These are phyloP conservation scores for Lyophyllum semitale DNA, from an alignment of 768 basidiomycete species.

Conservation along the genomic window DNA sequence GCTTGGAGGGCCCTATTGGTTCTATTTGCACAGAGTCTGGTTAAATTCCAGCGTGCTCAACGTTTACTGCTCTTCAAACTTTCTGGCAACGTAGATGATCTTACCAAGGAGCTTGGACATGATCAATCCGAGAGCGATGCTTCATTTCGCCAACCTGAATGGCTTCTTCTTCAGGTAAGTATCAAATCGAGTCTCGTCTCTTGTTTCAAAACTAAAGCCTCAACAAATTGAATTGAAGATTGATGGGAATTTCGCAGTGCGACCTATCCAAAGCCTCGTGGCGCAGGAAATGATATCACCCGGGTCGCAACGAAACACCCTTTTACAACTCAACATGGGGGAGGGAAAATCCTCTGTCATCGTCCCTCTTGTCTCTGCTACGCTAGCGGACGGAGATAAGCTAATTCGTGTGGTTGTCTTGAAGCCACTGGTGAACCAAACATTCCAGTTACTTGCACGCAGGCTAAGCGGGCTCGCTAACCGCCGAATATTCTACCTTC, in stretches of 20 bases:
- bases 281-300: slow-evolving; percentile 52
- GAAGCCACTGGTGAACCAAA: slow-evolving; percentile 47
- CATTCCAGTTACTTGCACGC: slow-evolving; percentile 47
- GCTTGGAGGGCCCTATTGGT: neutral
- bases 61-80: neutral
- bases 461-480: slow-evolving; percentile 46
- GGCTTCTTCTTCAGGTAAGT: neutral
- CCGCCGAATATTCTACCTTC: slow-evolving; percentile 49
- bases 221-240: slow-evolving; percentile 29
- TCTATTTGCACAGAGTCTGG: neutral
- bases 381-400: slow-evolving; percentile 42
- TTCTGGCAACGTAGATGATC: neutral
- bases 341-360: slow-evolving; percentile 59
- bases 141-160: neutral
- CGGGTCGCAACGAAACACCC: slow-evolving; percentile 30
- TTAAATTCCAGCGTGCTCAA: neutral
- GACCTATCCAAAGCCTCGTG: slow-evolving; percentile 42
- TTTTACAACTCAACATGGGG: slow-evolving; percentile 59
- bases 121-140: neutral
- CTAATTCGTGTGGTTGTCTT: slow-evolving; percentile 51
- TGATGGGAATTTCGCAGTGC: slow-evolving; percentile 43
- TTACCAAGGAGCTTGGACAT: neutral
- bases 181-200: neutral
- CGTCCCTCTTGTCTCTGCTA: slow-evolving; percentile 41
- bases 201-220: neutral